Evolutionary conservation across 805 yeast genomes (phyloP).

Genomic region (Saccharomyces paradoxus): DNA sequence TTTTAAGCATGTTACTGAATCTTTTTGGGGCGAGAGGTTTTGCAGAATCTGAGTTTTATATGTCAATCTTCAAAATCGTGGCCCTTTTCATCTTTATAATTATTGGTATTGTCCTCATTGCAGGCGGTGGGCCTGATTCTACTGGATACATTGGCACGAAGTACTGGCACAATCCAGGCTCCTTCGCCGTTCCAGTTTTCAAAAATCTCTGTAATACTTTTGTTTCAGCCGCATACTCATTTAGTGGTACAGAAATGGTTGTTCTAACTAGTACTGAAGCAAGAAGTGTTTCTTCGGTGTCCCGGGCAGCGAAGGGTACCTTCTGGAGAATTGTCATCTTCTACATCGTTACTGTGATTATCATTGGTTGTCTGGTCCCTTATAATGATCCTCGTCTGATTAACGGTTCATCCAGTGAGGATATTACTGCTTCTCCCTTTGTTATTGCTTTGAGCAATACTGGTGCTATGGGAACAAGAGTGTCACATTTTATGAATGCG

Average conservation of each 20-base stretch:
- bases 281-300: constrained; percentile 48
- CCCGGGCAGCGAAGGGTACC: constrained; percentile 57
- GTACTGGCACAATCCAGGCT: constrained; percentile 55
- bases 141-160: constrained; percentile 51
- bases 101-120: constrained; percentile 47
- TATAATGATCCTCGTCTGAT: constrained; percentile 41
- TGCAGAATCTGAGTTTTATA: constrained; percentile 56
- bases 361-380: constrained; percentile 55
- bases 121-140: constrained; percentile 56
- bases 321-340: constrained; percentile 56
- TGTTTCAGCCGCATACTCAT: constrained; percentile 56
- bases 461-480: constrained; percentile 38
- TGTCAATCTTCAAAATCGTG: constrained; percentile 39
- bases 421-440: constrained; percentile 43
- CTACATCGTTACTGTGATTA: constrained; percentile 45
- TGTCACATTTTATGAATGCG: constrained; percentile 48
- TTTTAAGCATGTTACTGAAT: constrained; percentile 43
- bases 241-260: constrained; percentile 59
- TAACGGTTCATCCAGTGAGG: constrained; percentile 43
- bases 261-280: constrained; percentile 65
- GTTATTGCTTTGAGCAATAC: constrained; percentile 42
- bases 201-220: constrained; percentile 60
- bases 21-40: constrained; percentile 57
- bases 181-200: constrained; percentile 36
- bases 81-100: constrained; percentile 44